Evolutionary conservation across 805 yeast genomes (phyloP), one percentile per base, ranked within the genome.

Genomic region (Schizosaccharomyces lindneri): DNA sequence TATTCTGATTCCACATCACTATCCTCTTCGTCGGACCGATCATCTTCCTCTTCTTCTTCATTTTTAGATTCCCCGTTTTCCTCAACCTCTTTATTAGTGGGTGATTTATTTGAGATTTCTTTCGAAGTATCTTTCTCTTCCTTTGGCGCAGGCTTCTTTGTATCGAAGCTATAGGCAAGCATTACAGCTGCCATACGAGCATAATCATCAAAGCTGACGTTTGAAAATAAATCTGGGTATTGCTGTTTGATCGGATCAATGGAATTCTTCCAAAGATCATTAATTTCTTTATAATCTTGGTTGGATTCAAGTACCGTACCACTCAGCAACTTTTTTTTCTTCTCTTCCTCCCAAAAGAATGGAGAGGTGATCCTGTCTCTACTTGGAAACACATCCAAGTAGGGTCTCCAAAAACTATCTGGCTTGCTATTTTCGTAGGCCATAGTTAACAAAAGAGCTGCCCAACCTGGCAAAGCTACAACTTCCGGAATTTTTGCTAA

Each of bases 111-210:
- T 5, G 59, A 13, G 9, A 17, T 24, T n/a, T 21, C 17, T 17
- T 21, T 29, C 6, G 19, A 17, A 3, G 5, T n/a, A 29, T 51
- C 32, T 24, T 9, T 17, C 19, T 51, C 57, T 17, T 24, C 69
- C 70, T 21, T 29, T 1, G 36, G 2, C 6, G 6, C 27, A 5
- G 27, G 43, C 39, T 59, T 48, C 48, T 79, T 84, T 15, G 87
- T 85, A 69, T 93, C 98, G 71, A 93, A 90, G 0, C 95, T 85
- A 67, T 90, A 90, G 0, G 96, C 79, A 87, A 88, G 80, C 59
- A 93, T 85, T 17, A 85, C 72, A 51, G 87, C 81, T 0, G 95
- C 97, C 63, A 85, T 80, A 46, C 77, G 73, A 65, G 82, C 83
- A 69, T 85, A 93, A 11, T 78, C 79, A 1, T 79, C 82, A 55